These are phyloP conservation scores for Dicorynia guianensis DNA, from an alignment of 306 rosid species.

Conservation along the genomic window DNA sequence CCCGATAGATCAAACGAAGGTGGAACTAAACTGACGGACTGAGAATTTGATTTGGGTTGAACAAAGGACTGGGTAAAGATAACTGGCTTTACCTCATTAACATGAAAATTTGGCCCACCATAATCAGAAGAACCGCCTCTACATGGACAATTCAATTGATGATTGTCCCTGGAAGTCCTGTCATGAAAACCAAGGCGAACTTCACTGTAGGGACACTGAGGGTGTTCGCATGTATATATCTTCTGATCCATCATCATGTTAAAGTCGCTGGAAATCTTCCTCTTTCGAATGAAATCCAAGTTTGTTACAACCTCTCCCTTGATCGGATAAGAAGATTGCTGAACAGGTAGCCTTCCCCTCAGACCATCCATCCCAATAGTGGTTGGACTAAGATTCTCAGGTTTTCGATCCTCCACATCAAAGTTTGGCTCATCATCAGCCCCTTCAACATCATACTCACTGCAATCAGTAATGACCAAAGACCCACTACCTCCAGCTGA, in stretches of 20 bases:
- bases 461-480: conserved; percentile 57
- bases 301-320: conserved; percentile 58
- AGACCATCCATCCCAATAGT: conserved; percentile 59
- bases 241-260: conserved; percentile 55
- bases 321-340: conserved; percentile 52
- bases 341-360: conserved; percentile 43
- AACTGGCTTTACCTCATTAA: conserved; percentile 63
- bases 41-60: conserved; percentile 48
- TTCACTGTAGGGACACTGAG: conserved; percentile 63
- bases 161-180: conserved; percentile 66
- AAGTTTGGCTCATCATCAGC: conserved; percentile 60
- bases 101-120: conserved; percentile 59
- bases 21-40: conserved; percentile 47
- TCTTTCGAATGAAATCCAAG: conserved; percentile 63
- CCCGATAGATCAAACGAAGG: conserved; percentile 57
- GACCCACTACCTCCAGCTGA: conserved; percentile 67
- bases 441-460: conserved; percentile 79
- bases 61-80: conserved; percentile 59
- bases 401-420: conserved; percentile 67
- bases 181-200: conserved; percentile 56
- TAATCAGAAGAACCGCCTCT: conserved; percentile 49
- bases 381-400: conserved; percentile 50
- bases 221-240: conserved; percentile 57
- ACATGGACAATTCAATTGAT: conserved; percentile 60
- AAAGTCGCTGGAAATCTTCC: conserved; percentile 55